These are phyloP conservation scores for Ogataea pignaliae DNA, from an alignment of 805 yeast species.

Conservation along the genomic window DNA sequence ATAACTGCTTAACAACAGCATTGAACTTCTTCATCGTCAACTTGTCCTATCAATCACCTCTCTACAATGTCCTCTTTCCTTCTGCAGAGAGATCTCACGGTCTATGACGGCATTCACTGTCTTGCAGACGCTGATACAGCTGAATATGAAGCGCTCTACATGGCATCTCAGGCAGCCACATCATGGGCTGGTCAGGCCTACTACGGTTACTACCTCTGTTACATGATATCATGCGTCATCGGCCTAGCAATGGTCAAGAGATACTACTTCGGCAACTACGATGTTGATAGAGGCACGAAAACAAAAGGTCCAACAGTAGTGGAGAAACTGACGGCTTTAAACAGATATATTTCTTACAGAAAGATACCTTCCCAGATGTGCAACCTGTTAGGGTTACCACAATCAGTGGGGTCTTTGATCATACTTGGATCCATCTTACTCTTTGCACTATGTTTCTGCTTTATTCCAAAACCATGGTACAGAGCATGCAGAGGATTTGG, in stretches of 20 bases:
- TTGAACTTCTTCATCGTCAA: no score
- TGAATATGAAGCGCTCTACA: conserved; percentile 18
- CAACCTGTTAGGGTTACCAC: conserved; percentile 33
- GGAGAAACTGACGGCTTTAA: conserved; percentile 25
- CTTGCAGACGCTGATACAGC: conserved; percentile 28
- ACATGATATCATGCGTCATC: conserved; percentile 36
- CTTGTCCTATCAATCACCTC: no score
- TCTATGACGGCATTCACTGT: conserved; percentile 36
- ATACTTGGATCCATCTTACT: conserved; percentile 30
- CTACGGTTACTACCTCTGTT: conserved; percentile 37
- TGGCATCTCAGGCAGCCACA: conserved; percentile 30
- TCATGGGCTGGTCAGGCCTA: conserved; percentile 26
- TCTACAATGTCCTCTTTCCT: background rate
- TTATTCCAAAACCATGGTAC: conserved; percentile 46
- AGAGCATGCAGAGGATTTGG: conserved; percentile 53
- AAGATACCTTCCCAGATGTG: conserved; percentile 29
- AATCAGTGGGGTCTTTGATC: conserved; percentile 33
- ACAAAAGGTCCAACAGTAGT: conserved; percentile 1
- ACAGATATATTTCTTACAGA: conserved; percentile 30
- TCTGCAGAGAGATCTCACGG: conserved; percentile 11
- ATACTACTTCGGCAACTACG: conserved; percentile 11
- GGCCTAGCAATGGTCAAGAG: conserved; percentile 31
- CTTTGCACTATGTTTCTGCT: conserved; percentile 30
- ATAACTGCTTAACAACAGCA: no score
- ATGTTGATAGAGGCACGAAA: conserved; percentile 12